Conservation (phyloP, 2,329 filamentous ascomycete species). For the Colletotrichum somersetense region DNA sequence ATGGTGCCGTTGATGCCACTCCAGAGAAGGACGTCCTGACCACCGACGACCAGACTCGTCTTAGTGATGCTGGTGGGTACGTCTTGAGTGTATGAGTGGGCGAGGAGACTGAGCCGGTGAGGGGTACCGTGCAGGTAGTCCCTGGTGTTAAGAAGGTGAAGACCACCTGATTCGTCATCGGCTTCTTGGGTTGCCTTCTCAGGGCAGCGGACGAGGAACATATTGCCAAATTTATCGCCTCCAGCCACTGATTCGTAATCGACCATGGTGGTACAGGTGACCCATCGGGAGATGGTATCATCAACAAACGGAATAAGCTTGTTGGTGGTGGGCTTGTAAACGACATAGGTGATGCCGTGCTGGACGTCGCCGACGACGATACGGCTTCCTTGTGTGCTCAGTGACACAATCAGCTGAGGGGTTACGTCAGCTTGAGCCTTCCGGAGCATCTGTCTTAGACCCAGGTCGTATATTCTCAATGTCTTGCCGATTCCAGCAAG, state of each 20-base stretch:
- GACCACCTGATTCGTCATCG: conserved; percentile 90
- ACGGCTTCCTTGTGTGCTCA: conserved; percentile 91
- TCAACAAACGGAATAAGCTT: conserved; percentile 93
- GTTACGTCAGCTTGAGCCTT: conserved; percentile 88
- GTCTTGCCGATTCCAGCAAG: conserved; percentile 87
- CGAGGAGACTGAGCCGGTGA: conserved; percentile 85
- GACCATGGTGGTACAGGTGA: conserved; percentile 90
- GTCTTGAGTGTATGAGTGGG: conserved; percentile 92
- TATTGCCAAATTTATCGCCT: conserved; percentile 97
- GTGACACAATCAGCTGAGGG: conserved; percentile 85
- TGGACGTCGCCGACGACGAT: conserved; percentile 94
- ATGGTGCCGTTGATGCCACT: conserved; percentile 94
- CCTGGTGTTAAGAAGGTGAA: conserved; percentile 91
- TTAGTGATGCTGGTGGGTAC: conserved; percentile 92
- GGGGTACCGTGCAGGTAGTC: conserved; percentile 91
- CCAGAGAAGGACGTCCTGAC: conserved; percentile 93
- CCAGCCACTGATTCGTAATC: conserved; percentile 97
- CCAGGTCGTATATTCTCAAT: conserved; percentile 90
- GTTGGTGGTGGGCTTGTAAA: conserved; percentile 94
- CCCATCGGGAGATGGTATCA: conserved; percentile 91
- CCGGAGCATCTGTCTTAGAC: conserved; percentile 90
- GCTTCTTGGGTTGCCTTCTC: conserved; percentile 88
- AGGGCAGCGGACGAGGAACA: conserved; percentile 92
- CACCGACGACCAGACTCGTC: conserved; percentile 89
- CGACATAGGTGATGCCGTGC: conserved; percentile 90